Base-by-base conservation (phyloP, 768 basidiomycete genomes). In the Suillus decipiens region DNA sequence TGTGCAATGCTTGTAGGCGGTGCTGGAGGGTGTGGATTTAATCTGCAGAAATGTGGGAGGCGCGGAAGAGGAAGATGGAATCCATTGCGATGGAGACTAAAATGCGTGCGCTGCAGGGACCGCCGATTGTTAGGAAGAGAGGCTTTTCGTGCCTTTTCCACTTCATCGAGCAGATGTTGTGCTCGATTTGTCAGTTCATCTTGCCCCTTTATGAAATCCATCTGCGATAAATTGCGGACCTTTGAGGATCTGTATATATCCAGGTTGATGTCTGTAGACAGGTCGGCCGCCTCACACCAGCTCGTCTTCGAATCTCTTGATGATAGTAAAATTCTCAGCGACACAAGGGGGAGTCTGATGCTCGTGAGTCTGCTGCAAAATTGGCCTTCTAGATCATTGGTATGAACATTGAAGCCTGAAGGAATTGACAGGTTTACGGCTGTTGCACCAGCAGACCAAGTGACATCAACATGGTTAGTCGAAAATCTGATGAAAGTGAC, bases 401-500 rank as follows among this genome's bases (percentile, higher is more conserved):
- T 85, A 61, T 92, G 86, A 19, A 93, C 66, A 34, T 77, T 78
- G 34, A 95, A 63, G 4, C 94, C 94, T 8, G 75, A 65, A 0
- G 88, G 82, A 0, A 93, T 65, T 1, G 78, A 71, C 17, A 91
- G 58, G 31, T 87, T 78, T 12, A 89, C 37, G 0, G 87, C 87
- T 24, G 86, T 82, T 36, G 76, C 73, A 4, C 79, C 82, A 8
- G 82, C 81, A 63, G 77, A 77, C 79, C 89, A 86, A 4, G 84
- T 83, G 8, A 83, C 67, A 60, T 92, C 84, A 24, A 90, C 57
- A 2, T 79, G 70, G 47, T 78, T 80, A 36, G 93, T 37, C 0
- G 82, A 76, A 24, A 96, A 70, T 64, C 91, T 94, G 69, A 95
- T 74, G 69, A 96, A 93, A 0, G 95, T 97, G 39, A 94, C 95